Percentiles rank a stretch among this genome's conserved stretches.
These are phyloP conservation scores for Apophysomyces trapeziformis DNA, from an alignment of 371 early-diverging fungal genomes.

Conservation along the genomic window DNA sequence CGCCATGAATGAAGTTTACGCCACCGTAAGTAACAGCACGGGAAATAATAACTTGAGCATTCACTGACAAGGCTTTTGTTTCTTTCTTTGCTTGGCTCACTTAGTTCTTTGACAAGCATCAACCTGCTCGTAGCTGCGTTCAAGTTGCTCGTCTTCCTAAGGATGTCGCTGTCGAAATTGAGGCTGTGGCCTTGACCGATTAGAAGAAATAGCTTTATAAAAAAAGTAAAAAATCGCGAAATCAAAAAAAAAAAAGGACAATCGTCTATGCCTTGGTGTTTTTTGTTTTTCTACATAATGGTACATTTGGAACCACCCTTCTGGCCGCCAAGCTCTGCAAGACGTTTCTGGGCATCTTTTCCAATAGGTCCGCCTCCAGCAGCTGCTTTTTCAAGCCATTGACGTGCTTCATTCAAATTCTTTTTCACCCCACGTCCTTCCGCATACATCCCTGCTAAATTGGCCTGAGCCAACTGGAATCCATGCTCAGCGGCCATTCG, in stretches of 20 bases:
- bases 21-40: slow-evolving; percentile 37
- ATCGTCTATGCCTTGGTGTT: not conserved
- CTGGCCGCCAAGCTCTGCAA: slow-evolving; percentile 33
- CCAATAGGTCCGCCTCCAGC: slow-evolving; percentile 45
- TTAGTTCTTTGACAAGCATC: slow-evolving; percentile 56
- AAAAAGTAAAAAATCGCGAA: too few relatives aligned
- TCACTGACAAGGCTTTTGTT: not conserved
- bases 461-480: slow-evolving; percentile 49
- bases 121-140: slow-evolving; percentile 82
- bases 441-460: slow-evolving; percentile 50
- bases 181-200: slow-evolving; percentile 35
- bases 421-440: slow-evolving; percentile 49
- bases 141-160: slow-evolving; percentile 82
- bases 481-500: slow-evolving; percentile 52
- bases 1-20: slow-evolving; percentile 81
- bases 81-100: too few relatives aligned
- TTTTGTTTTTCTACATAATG: slow-evolving; percentile 36
- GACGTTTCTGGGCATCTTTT: slow-evolving; percentile 45
- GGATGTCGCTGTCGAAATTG: slow-evolving; percentile 82
- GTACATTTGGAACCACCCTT: slow-evolving; percentile 30
- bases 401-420: slow-evolving; percentile 36
- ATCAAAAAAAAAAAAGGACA: too few relatives aligned
- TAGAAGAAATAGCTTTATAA: not conserved
- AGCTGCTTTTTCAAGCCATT: slow-evolving; percentile 37
- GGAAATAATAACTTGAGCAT: not conserved